Evolutionary conservation across 192 early-diverging fungal species (phyloP), one percentile per base, ranked within the genome.

Genomic region (Umbelopsis ramanniana): DNA sequence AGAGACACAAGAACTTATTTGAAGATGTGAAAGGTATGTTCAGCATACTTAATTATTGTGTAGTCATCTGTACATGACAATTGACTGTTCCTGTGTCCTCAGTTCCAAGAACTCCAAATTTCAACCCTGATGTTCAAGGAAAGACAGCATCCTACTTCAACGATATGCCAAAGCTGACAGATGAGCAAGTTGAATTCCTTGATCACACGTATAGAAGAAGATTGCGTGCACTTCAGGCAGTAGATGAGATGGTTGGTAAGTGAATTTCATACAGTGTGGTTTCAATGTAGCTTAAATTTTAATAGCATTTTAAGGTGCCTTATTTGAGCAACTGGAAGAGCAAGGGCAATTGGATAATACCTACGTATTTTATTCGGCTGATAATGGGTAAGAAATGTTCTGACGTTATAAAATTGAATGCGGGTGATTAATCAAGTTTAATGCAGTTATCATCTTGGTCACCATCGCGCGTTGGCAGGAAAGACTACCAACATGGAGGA

Each of bases 401-500:
- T 14, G 17, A 12, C 22, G 0, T 15, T 26, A 46, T 14, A 0
- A 0, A 38, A 35, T 26, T 8, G 12, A 3, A 37, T 37, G 15
- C 11, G 14, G 12, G 15, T 37, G 35, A 37, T 26, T 63, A 6
- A 63, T 37, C 33, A 19, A 4, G 19, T 14, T 17, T 3, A 17
- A 14, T 66, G 17, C 38, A 75, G 75, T 21, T 91, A 88, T 66
- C 90, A 91, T 68, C 70, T 91, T 19, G 90, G 90, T 6, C 81
- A 84, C 19, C 89, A 90, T 52, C 85, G 89, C 19, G 76, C 87
- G 26, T 81, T 79, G 21, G 82, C 85, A 12, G 90, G 89, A n/a
- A 91, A 91, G 67, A 80, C 81, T 33, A 82, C 85, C 10, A 82
- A 84, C 22, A 83, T 83, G 66, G 89, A 91, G 73, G 88, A 90